Percentiles rank a stretch among this genome's conserved stretches.
These are phyloP conservation scores for Pezicula rhizophila DNA, from an alignment of 2,329 filamentous ascomycete species.

Conservation along the genomic window DNA sequence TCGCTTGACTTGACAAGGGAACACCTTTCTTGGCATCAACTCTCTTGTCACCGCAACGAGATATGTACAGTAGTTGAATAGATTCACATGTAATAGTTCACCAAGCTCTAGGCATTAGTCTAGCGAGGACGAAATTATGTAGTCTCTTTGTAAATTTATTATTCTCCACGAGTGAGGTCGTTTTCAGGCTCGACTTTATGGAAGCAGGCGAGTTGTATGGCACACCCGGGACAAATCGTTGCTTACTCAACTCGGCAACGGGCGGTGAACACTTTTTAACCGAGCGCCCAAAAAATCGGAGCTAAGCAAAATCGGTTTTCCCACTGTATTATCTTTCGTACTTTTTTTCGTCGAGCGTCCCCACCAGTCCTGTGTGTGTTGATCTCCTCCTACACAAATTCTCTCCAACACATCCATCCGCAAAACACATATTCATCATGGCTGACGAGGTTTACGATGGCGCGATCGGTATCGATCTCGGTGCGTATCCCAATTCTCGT, in stretches of 20 bases:
- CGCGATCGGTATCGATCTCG: conserved; percentile 99
- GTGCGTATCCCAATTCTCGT: conserved; percentile 45
- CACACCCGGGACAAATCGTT: neutral
- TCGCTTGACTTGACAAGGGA: too few species aligned
- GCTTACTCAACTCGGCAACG: neutral
- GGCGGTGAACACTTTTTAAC: neutral
- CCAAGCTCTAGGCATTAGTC: too few species aligned
- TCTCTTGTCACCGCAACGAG: too few species aligned
- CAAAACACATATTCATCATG: conserved; percentile 54
- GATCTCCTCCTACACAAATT: neutral
- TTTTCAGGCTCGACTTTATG: neutral
- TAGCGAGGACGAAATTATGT: too few species aligned
- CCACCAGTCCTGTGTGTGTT: neutral
- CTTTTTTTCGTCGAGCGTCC: neutral
- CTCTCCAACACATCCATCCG: conserved; percentile 9
- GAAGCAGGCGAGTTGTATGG: neutral
- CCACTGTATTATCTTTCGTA: neutral
- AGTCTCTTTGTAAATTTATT: too few species aligned
- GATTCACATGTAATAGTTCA: too few species aligned
- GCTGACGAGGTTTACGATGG: conserved; percentile 98
- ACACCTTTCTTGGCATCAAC: too few species aligned
- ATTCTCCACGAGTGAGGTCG: too few species aligned
- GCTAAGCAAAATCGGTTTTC: neutral
- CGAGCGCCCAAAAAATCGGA: neutral
- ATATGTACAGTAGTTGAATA: too few species aligned